Percentiles rank a stretch among this genome's conserved stretches.
These are phyloP conservation scores for Didymella segeticola DNA, from an alignment of 2,329 filamentous ascomycete genomes.

Conservation along the genomic window DNA sequence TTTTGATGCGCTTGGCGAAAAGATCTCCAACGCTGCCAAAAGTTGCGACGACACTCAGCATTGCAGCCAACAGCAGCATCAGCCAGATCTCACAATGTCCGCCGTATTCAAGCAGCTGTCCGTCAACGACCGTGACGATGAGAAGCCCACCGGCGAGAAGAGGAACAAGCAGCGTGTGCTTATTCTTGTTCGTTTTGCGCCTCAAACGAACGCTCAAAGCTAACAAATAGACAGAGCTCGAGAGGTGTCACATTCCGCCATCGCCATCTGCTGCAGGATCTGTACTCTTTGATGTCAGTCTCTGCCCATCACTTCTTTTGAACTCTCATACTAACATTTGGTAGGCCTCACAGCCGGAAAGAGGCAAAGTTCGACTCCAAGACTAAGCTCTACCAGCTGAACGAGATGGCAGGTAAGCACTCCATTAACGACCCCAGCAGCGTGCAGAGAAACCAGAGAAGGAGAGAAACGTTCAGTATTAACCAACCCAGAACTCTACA, in stretches of 20 bases:
- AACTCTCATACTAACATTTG: neutral
- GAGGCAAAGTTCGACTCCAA: constrained; percentile 98
- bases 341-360: constrained; percentile 81
- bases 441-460: no score
- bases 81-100: constrained; percentile 52
- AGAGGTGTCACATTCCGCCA: constrained; percentile 94
- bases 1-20: constrained; percentile 31
- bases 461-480: neutral
- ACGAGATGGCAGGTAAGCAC: constrained; percentile 47
- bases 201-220: constrained; percentile 16
- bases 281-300: constrained; percentile 75
- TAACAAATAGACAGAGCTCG: constrained; percentile 63
- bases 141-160: constrained; percentile 42
- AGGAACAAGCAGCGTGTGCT: constrained; percentile 70
- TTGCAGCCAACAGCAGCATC: constrained; percentile 19
- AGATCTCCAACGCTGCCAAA: constrained; percentile 33
- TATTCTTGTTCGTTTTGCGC: constrained; percentile 63
- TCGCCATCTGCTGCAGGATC: constrained; percentile 88
- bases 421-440: no score
- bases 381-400: constrained; percentile 70
- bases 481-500: constrained; percentile 69
- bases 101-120: constrained; percentile 64
- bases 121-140: constrained; percentile 46
- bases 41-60: constrained; percentile 16
- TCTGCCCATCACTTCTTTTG: no score